These are phyloP conservation scores for Phyllosticta ampelicida DNA, from an alignment of 2,329 filamentous ascomycete genomes.

Conservation along the genomic window DNA sequence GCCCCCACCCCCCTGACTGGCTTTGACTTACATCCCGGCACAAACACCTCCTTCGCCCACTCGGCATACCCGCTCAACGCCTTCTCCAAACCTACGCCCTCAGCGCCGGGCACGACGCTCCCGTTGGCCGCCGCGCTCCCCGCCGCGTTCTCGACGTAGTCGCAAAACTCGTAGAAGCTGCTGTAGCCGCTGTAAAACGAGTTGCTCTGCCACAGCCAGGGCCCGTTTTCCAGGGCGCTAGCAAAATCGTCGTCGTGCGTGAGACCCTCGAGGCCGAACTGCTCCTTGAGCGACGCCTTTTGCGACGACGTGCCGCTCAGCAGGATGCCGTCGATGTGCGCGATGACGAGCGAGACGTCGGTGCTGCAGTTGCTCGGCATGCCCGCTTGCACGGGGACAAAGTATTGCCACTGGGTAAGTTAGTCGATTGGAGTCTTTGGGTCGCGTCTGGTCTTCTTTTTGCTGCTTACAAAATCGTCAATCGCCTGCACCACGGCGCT, in stretches of 20 bases:
- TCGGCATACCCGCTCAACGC: conserved; percentile 43
- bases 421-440: conserved; percentile 24
- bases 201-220: conserved; percentile 48
- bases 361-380: conserved; percentile 49
- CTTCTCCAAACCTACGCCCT: conserved; percentile 44
- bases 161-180: conserved; percentile 23
- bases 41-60: conserved; percentile 6
- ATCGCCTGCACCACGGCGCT: conserved; percentile 47
- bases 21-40: conserved; percentile 18
- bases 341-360: conserved; percentile 42
- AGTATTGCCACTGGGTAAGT: conserved; percentile 43
- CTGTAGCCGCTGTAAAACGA: conserved; percentile 41
- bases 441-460: not conserved
- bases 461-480: conserved; percentile 27
- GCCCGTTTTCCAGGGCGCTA: conserved; percentile 43
- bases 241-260: conserved; percentile 44
- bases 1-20: too few relatives aligned
- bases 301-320: conserved; percentile 19
- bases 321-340: conserved; percentile 35
- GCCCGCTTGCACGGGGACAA: conserved; percentile 44
- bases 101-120: conserved; percentile 22
- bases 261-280: conserved; percentile 43
- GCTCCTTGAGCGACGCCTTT: conserved; percentile 37
- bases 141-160: conserved; percentile 27
- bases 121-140: conserved; percentile 21